Base-by-base conservation (phyloP, 106 monocot genomes). In the Phalaenopsis equestris region DNA sequence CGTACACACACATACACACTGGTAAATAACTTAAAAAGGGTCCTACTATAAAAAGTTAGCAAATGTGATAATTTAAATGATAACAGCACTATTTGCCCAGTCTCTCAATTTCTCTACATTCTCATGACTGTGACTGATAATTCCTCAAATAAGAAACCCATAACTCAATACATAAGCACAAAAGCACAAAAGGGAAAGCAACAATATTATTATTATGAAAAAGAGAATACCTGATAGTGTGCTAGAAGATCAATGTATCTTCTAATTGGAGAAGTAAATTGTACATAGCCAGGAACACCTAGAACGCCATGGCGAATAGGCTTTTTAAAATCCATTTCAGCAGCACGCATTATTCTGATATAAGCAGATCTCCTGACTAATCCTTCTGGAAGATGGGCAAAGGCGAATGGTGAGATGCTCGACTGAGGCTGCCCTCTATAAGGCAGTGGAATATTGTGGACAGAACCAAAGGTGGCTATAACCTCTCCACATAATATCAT, bases 401-500 rank as follows among this genome's bases (percentile, higher is more conserved):
- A 95, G 82, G 86, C 84, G 65, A 91, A 95, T 55, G 64, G 78
- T 14, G 91, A 84, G 21, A 95, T 91, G 49, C 89, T 95, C 45
- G 99, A 86, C 57, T 93, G 92, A 48, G 99, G 93, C 10, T 99
- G 99, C 6, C 99, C 95, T 81, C 99, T 87, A 76, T 99, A 99
- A 67, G 99, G 99, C 73, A 99, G 89, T 45, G 92, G 86, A 78
- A 99, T 91, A 45, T 84, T 91, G 82, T 99, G 91, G 74, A n/a
- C 70, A 45, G 89, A 93, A 77, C 99, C 99, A 88, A 95, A 99
- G 24, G 92, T 88, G 30, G 99, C 99, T 73, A 99, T 55, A 73
- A 81, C 93, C 80, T 99, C 99, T 43, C 93, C 93, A 88, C 99
- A 99, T 14, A 99, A 82, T 81, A 99, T 85, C 99, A 99, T 99